Conservation (phyloP, 306 rosid genomes). For the Corylus avellana region DNA sequence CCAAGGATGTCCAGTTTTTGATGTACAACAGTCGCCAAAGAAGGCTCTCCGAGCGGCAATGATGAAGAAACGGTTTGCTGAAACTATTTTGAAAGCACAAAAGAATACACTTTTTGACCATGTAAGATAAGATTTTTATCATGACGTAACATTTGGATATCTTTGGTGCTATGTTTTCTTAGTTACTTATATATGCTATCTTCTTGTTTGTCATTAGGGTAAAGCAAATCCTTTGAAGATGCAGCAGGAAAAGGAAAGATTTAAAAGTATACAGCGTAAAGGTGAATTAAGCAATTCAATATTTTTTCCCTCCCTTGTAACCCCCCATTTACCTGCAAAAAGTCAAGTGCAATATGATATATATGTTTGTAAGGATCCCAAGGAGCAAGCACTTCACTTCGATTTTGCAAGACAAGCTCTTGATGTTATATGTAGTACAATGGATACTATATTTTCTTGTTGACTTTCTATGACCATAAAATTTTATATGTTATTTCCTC, state of each 20-base stretch:
- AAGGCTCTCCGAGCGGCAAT: constrained; percentile 90
- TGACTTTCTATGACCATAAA: no score
- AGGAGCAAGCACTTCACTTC: background rate
- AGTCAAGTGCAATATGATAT: background rate
- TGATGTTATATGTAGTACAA: no score
- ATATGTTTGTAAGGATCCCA: background rate
- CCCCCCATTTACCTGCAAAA: background rate
- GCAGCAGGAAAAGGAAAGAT: constrained; percentile 10
- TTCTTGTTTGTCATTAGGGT: constrained; percentile 42
- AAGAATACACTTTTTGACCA: constrained; percentile 65
- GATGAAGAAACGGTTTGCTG: constrained; percentile 87
- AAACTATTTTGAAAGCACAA: constrained; percentile 85
- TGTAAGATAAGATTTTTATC: constrained; percentile 33
- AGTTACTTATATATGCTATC: background rate
- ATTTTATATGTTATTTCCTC: no score
- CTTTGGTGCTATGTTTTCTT: background rate
- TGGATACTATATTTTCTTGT: no score
- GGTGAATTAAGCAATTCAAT: constrained; percentile 46
- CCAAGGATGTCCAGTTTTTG: constrained; percentile 58
- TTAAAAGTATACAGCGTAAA: constrained; percentile 75
- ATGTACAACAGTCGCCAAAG: constrained; percentile 70
- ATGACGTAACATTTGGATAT: background rate
- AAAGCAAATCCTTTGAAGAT: constrained; percentile 60
- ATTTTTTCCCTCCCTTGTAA: background rate
- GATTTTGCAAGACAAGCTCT: background rate